Base-by-base conservation (phyloP, 805 yeast genomes). In the Barnettozyma botsteinii region DNA sequence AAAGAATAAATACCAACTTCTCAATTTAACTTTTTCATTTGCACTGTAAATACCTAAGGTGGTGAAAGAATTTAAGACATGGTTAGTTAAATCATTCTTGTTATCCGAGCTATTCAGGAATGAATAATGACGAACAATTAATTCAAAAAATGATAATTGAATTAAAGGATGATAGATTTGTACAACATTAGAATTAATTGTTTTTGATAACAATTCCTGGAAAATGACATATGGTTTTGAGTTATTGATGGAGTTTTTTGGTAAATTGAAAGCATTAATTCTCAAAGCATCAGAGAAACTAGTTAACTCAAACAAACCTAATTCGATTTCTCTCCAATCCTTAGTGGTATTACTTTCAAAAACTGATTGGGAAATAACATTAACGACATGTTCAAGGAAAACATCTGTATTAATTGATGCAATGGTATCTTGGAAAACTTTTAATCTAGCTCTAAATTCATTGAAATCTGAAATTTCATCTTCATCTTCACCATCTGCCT, bases 1-100 rank as follows among this genome's bases (percentile, higher is more conserved):
- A 54, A 81, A 81, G 52, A 91, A 86, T 47, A 89, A 67, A 59
- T 86, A 91, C 96, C 98, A 93, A 31, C 94, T 73, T 59, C 97
- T 79, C 41, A 77, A 70, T 52, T 88, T 79, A 4, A 89, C 96
- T 46, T 78, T 82, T 42, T 74, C 82, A 49, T 73, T 70, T 5
- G 71, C 67, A 62, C 82, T 86, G 60, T 86, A 88, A 46, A 91
- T 74, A 13, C 97, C 98, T 50, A 81, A 72, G 14, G 93, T 78
- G 33, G 87, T 77, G 57, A 93, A 91, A 18, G 85, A 73, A 50
- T 85, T 84, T 42, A 91, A 66, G 15, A 87, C 76, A 43, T 80
- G 73, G 45, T 73, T 59, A 10, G 85, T 66, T 30, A 84, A 65
- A 22, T 70, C 75, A 35, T 67, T 62, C 48, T 73, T 75, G 58